A percentile compares a stretch with the other conserved stretches of the same genome.
Conservation (phyloP, 306 rosid genomes). For the Biancaea sappan region DNA sequence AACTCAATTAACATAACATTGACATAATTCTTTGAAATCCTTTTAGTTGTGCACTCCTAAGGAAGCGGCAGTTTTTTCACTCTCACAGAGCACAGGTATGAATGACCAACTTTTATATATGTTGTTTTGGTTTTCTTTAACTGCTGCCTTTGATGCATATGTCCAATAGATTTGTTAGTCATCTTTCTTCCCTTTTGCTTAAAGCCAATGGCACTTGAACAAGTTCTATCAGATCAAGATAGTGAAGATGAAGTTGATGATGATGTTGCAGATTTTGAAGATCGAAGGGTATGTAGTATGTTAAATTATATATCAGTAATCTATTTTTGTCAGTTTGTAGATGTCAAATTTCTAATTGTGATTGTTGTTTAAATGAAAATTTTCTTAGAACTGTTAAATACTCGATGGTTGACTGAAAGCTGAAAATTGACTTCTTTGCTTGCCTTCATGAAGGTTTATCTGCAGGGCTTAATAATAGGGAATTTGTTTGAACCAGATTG, state of each 20-base stretch:
- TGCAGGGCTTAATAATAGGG: not conserved
- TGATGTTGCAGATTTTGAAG: conserved; percentile 70
- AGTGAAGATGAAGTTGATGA: conserved; percentile 93
- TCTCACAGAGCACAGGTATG: conserved; percentile 85
- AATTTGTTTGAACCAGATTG: not conserved
- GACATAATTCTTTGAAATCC: conserved; percentile 28
- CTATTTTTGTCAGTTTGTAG: conserved; percentile 24
- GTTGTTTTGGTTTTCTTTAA: conserved; percentile 21
- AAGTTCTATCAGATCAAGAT: conserved; percentile 65
- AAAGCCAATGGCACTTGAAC: conserved; percentile 78
- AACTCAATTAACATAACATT: conserved; percentile 24
- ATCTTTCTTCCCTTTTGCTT: conserved; percentile 37
- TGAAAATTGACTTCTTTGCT: conserved; percentile 9
- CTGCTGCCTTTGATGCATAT: not conserved
- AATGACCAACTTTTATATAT: conserved; percentile 19
- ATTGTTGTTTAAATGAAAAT: conserved; percentile 21
- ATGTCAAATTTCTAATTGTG: not conserved
- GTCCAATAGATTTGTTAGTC: not conserved
- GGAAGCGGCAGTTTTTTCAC: conserved; percentile 76
- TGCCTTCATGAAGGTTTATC: not conserved
- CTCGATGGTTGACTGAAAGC: conserved; percentile 13
- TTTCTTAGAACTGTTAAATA: conserved; percentile 8
- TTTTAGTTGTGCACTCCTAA: conserved; percentile 62
- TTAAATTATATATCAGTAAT: not conserved
- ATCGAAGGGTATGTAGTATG: conserved; percentile 77